Evolutionary conservation across 371 early-diverging fungal species (phyloP).

Genomic region (Rhizoclosmatium hyalinum): DNA sequence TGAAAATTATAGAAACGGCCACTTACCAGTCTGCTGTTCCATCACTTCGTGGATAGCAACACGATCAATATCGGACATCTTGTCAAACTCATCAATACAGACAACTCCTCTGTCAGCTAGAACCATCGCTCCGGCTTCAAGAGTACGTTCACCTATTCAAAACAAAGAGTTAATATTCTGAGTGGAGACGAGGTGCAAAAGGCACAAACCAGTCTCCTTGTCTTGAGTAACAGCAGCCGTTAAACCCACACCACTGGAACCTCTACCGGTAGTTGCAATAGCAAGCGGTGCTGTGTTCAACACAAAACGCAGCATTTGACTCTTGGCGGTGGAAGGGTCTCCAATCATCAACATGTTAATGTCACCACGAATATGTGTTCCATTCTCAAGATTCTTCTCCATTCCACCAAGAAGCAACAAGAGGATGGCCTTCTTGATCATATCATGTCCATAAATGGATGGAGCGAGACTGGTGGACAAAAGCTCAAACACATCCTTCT

Average conservation of each 20-base stretch:
- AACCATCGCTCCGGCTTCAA: slow-evolving; percentile 99
- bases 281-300: slow-evolving; percentile 95
- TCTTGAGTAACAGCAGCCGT: slow-evolving; percentile 98
- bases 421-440: slow-evolving; percentile 96
- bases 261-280: slow-evolving; percentile 99
- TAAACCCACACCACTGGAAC: slow-evolving; percentile 98
- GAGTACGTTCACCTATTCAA: slow-evolving; percentile 94
- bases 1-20: not conserved
- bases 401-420: slow-evolving; percentile 95
- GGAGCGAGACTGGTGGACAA: slow-evolving; percentile 73
- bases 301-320: slow-evolving; percentile 95
- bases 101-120: slow-evolving; percentile 98
- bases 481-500: slow-evolving; percentile 80
- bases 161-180: slow-evolving; percentile 63
- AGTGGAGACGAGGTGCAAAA: not conserved
- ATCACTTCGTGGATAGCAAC: slow-evolving; percentile 99
- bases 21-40: slow-evolving; percentile 83
- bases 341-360: slow-evolving; percentile 99
- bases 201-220: slow-evolving; percentile 60
- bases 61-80: slow-evolving; percentile 98
- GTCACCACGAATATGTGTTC: slow-evolving; percentile 97
- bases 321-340: slow-evolving; percentile 98
- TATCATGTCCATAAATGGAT: slow-evolving; percentile 92
- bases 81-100: slow-evolving; percentile 99
- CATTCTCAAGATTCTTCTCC: slow-evolving; percentile 93